A percentile compares a stretch with the other conserved stretches of the same genome.
phyloP scores from a whole-genome alignment of 2,329 filamentous ascomycete genomes.

The Drechslera avenae region DNA sequence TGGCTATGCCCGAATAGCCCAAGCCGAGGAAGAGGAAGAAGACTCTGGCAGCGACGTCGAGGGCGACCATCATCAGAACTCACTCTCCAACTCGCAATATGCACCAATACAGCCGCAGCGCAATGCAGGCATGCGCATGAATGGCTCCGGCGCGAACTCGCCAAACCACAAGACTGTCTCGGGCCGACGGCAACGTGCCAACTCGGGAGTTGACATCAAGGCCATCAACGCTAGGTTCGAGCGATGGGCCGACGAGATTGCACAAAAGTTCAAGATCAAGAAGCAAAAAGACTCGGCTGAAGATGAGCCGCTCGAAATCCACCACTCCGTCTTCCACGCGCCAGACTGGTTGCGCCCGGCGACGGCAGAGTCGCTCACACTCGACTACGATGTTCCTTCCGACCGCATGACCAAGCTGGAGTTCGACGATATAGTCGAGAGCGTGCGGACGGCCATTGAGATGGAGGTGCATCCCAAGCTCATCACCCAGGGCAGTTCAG shows the following conservation, averaged over 20 bases:
- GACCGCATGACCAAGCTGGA: slow-evolving; percentile 76
- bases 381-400: slow-evolving; percentile 59
- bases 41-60: slow-evolving; percentile 48
- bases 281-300: slow-evolving; percentile 73
- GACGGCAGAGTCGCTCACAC: slow-evolving; percentile 74
- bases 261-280: slow-evolving; percentile 90
- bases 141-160: slow-evolving; percentile 40
- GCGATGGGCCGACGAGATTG: slow-evolving; percentile 97
- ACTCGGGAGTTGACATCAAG: slow-evolving; percentile 94
- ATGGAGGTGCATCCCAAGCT: slow-evolving; percentile 91
- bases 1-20: slow-evolving; percentile 59
- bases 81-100: slow-evolving; percentile 50
- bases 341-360: slow-evolving; percentile 85
- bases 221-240: slow-evolving; percentile 96
- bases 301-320: slow-evolving; percentile 89
- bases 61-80: slow-evolving; percentile 46
- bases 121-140: slow-evolving; percentile 51
- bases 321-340: slow-evolving; percentile 94
- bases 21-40: slow-evolving; percentile 58
- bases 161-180: slow-evolving; percentile 33
- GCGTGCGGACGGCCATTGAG: slow-evolving; percentile 86
- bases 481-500: slow-evolving; percentile 96
- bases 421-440: slow-evolving; percentile 88
- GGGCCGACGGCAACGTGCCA: slow-evolving; percentile 65
- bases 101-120: slow-evolving; percentile 55